phyloP scores from a whole-genome alignment of 768 basidiomycete genomes.

The Leccinum olivaceopallidum region DNA sequence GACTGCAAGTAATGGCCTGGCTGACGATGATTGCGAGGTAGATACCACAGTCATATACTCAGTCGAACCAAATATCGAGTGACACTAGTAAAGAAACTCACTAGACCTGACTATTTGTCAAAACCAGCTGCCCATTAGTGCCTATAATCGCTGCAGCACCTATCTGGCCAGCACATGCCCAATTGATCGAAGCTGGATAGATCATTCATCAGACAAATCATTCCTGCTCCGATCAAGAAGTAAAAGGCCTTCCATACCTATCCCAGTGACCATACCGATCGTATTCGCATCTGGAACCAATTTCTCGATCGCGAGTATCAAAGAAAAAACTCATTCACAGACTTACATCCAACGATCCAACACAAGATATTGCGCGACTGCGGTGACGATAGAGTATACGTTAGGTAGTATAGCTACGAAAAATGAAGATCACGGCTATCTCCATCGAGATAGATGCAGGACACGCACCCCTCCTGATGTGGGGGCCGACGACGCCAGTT shows the following conservation, averaged over 20 bases:
- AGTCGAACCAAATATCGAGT: conserved; percentile 37
- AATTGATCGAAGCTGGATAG: conserved; percentile 51
- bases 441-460: neutral
- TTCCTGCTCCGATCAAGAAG: neutral
- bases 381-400: conserved; percentile 53
- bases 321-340: neutral
- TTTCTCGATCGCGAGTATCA: neutral
- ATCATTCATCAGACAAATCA: conserved; percentile 34
- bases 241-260: conserved; percentile 21
- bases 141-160: conserved; percentile 65
- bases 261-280: conserved; percentile 44
- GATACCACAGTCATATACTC: conserved; percentile 51
- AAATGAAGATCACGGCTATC: neutral
- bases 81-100: conserved; percentile 37
- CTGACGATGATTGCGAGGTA: conserved; percentile 59
- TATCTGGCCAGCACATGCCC: conserved; percentile 62
- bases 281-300: conserved; percentile 44
- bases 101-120: conserved; percentile 43
- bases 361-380: conserved; percentile 57
- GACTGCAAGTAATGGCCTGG: conserved; percentile 63
- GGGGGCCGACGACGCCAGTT: conserved; percentile 39
- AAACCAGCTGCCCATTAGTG: conserved; percentile 33
- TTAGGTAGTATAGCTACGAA: conserved; percentile 61
- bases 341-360: conserved; percentile 67
- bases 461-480: conserved; percentile 38